These are phyloP conservation scores for Mycena pura DNA, from an alignment of 768 basidiomycete species.

Conservation along the genomic window DNA sequence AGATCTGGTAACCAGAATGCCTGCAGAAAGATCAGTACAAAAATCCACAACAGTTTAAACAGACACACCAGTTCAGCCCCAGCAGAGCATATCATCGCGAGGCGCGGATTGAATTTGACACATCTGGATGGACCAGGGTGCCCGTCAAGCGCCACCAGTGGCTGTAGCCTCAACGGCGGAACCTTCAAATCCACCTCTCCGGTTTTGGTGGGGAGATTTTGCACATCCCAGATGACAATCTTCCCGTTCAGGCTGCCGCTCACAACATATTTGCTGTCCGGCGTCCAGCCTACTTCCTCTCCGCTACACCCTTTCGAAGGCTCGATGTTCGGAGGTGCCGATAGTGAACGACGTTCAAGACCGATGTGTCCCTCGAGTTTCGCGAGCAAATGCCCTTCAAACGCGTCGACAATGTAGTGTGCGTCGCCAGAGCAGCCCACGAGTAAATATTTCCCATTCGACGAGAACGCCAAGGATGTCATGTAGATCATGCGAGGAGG, in stretches of 20 bases:
- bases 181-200: conserved; percentile 63
- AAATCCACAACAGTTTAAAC: conserved; percentile 17
- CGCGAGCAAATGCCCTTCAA: conserved; percentile 81
- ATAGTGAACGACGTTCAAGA: conserved; percentile 72
- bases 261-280: conserved; percentile 90
- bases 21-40: conserved; percentile 30
- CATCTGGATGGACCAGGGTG: conserved; percentile 87
- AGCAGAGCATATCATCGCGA: conserved; percentile 86
- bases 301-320: conserved; percentile 84
- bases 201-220: conserved; percentile 59
- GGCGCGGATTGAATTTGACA: conserved; percentile 88
- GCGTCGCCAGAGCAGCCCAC: conserved; percentile 92
- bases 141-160: conserved; percentile 65
- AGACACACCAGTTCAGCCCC: conserved; percentile 79
- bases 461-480: conserved; percentile 90
- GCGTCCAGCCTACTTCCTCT: conserved; percentile 94
- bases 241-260: conserved; percentile 87
- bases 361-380: conserved; percentile 88
- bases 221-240: conserved; percentile 87
- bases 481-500: conserved; percentile 90
- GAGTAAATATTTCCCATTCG: conserved; percentile 88
- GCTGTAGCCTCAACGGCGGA: conserved; percentile 52
- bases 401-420: conserved; percentile 94
- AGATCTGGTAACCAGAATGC: conserved; percentile 63
- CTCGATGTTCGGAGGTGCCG: conserved; percentile 60